Evolutionary conservation across 257 asterid genomes (phyloP), one percentile per base, ranked within the genome.

Genomic region (Asclepias syriaca): DNA sequence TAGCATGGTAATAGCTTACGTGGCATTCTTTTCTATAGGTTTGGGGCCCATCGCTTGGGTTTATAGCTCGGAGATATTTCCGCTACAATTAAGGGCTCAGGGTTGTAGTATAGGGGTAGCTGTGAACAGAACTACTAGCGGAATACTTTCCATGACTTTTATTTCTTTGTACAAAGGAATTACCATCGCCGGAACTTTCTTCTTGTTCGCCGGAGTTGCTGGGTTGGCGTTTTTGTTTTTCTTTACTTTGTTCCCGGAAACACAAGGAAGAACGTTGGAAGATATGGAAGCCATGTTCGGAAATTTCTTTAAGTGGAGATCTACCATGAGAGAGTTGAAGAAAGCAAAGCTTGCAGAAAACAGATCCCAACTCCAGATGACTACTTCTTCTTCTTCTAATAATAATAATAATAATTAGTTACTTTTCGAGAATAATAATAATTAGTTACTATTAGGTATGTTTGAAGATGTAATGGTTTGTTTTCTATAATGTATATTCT

Each of bases 21-120:
- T 87, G 71, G 89, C 90, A 0, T 81, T 84, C 50, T 89, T 89
- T 66, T 89, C 96, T 0, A 84, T 84, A 1, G 96, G 96, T 3
- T 74, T 89, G 88, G 92, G 96, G 16, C 96, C 96, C 39, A 87
- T 89, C 4, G 81, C 92, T 21, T 87, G 93, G 96, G 96, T 89
- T 0, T 89, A 87, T 51, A 82, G 89, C 43, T 87, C 96, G 0
- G 92, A 89, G 72, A 87, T 87, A 3, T 89, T 89, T 7, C 96
- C 96, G 0, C 14, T 89, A 63, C 68, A 16, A 68, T 61, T 89
- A 15, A 54, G 96, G 72, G 93, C 96, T 21, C 91, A 88, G 69
- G 96, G 96, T n/a, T 85, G 92, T 66, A 80, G 89, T 37, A 69
- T 87, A 37, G 96, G 84, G 0, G 91, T 89, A 5, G 91, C 93